Conservation (phyloP, 768 basidiomycete genomes). For the Suillus subaureus region DNA sequence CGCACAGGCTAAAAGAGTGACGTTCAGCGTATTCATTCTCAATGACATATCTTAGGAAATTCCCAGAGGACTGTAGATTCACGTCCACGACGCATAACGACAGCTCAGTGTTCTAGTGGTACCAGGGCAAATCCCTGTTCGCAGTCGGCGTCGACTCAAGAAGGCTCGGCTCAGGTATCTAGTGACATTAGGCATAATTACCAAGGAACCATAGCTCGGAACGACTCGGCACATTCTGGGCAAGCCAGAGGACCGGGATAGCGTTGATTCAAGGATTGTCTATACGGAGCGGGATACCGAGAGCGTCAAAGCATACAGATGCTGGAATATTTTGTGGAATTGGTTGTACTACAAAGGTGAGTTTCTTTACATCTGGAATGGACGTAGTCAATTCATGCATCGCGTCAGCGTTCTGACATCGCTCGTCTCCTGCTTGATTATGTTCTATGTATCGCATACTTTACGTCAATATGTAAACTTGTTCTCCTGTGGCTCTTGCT, state of each 20-base stretch:
- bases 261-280: not conserved
- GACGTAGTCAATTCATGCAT: not conserved
- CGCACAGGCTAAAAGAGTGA: not conserved
- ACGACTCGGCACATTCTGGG: not conserved
- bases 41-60: not conserved
- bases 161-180: not conserved
- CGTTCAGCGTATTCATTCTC: not conserved
- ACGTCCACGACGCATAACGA: not conserved
- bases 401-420: not conserved
- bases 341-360: not conserved
- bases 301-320: not conserved
- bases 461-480: not conserved
- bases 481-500: not conserved
- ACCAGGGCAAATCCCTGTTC: not conserved
- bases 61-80: not conserved
- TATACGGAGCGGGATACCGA: not conserved
- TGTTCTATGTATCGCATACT: not conserved
- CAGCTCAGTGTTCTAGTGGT: not conserved
- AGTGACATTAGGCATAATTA: not conserved
- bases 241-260: not conserved
- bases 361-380: not conserved
- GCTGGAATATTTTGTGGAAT: not conserved
- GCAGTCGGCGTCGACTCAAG: not conserved
- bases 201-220: not conserved
- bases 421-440: not conserved